phyloP scores from a whole-genome alignment of 169 alveolate genomes.

The Plasmodium inui region DNA sequence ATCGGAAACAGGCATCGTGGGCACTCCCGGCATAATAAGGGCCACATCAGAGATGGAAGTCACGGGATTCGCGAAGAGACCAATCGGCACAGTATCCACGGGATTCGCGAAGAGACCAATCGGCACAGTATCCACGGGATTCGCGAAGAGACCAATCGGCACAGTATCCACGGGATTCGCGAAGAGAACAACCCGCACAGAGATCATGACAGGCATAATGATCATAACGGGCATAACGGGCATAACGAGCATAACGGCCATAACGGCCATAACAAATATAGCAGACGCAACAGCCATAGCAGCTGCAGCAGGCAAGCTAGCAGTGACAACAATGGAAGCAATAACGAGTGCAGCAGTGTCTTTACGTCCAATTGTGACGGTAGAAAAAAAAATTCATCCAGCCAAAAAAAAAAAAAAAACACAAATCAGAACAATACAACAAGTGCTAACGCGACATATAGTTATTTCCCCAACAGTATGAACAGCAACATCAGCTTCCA shows the following conservation, averaged over 20 bases:
- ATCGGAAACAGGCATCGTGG: not conserved
- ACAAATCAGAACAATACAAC: not conserved
- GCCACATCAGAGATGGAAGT: not conserved
- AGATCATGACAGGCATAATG: not conserved
- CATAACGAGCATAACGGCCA: not conserved
- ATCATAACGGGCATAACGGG: not conserved
- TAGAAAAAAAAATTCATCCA: not conserved
- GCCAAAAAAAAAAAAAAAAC: not conserved
- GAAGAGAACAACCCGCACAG: not conserved
- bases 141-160: too few species aligned
- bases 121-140: not conserved
- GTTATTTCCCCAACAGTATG: not conserved
- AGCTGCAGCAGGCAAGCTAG: not conserved
- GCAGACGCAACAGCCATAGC: not conserved
- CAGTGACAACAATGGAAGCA: not conserved
- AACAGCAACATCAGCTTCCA: conserved; percentile 17
- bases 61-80: not conserved
- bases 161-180: not conserved
- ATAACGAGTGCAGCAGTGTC: not conserved
- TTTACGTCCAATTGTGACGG: not conserved
- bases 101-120: not conserved
- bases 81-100: not conserved
- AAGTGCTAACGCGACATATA: not conserved
- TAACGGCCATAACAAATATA: not conserved
- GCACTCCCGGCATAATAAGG: not conserved